phyloP scores from a whole-genome alignment of 768 basidiomycete species.

The Suillus brevipes region DNA sequence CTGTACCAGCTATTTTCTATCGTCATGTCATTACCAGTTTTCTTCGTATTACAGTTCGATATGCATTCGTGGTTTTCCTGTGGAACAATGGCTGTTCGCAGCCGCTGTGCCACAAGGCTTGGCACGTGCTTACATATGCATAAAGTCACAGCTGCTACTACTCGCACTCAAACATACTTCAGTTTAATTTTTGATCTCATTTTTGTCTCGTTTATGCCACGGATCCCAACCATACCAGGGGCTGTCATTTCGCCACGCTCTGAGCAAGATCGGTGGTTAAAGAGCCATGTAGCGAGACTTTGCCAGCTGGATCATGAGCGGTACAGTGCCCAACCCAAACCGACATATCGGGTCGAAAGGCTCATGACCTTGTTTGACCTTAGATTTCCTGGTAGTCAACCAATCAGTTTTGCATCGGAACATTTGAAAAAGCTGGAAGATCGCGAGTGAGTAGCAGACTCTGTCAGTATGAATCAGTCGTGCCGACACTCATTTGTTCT shows the following conservation, averaged over 20 bases:
- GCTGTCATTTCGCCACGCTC: conserved; percentile 51
- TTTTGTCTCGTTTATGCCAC: conserved; percentile 39
- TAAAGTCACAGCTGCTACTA: conserved; percentile 6
- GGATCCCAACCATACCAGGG: conserved; percentile 75
- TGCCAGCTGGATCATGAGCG: conserved; percentile 66
- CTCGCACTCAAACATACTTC: not conserved
- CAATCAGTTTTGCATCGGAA: conserved; percentile 78
- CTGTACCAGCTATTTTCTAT: conserved; percentile 18
- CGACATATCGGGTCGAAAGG: not conserved
- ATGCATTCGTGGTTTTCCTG: conserved; percentile 1
- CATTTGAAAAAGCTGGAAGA: conserved; percentile 77
- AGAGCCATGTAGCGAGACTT: conserved; percentile 56
- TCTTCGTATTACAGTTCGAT: conserved; percentile 12
- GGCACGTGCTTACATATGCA: conserved; percentile 11
- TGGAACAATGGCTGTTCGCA: conserved; percentile 12
- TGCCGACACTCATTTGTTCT: conserved; percentile 16
- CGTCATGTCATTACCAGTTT: conserved; percentile 18
- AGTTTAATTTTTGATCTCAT: not conserved
- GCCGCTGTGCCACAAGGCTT: conserved; percentile 18
- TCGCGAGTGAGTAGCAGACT: conserved; percentile 60
- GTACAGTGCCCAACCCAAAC: conserved; percentile 38
- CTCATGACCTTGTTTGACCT: conserved; percentile 8
- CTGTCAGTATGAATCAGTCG: conserved; percentile 1
- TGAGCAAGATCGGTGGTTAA: conserved; percentile 67
- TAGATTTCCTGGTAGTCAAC: conserved; percentile 96